Evolutionary conservation across 176 grass and related monocot species (phyloP).

Genomic region (Aegilops longissima): DNA sequence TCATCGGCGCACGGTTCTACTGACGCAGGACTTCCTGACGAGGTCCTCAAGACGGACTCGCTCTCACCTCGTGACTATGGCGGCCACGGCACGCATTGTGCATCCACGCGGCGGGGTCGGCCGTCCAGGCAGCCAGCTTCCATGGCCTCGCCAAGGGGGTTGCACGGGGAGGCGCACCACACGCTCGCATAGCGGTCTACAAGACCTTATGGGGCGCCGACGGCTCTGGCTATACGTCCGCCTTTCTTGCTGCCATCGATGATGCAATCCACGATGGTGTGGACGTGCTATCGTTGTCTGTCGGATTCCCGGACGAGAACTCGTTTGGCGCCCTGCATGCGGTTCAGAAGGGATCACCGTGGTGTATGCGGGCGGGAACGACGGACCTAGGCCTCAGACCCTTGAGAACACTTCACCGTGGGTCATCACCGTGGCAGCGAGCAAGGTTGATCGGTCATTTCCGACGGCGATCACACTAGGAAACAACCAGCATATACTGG

Average conservation of each 20-base stretch:
- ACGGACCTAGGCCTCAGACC: background rate
- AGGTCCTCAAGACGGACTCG: background rate
- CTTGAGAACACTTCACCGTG: conserved; percentile 17
- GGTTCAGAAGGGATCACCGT: conserved; percentile 35
- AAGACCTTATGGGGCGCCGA: background rate
- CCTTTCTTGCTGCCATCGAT: conserved; percentile 35
- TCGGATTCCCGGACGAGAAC: background rate
- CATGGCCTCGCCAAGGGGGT: background rate
- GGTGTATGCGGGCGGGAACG: background rate
- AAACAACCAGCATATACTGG: conserved; percentile 31
- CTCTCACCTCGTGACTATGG: background rate
- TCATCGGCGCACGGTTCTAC: no score
- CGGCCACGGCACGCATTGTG: conserved; percentile 33
- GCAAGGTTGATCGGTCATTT: conserved; percentile 34
- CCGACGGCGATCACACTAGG: conserved; percentile 27
- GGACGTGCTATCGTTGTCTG: background rate
- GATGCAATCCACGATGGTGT: background rate
- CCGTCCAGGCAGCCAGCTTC: conserved; percentile 2
- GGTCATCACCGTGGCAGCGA: conserved; percentile 40
- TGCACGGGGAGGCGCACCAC: conserved; percentile 13
- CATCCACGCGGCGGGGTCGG: conserved; percentile 33
- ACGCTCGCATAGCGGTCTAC: conserved; percentile 20
- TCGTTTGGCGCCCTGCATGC: conserved; percentile 35
- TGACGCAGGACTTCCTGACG: fast-evolving
- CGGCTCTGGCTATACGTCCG: background rate